A percentile compares a stretch with the other conserved stretches of the same genome.
Conservation (phyloP, 2,329 filamentous ascomycete species). For the Thielaviopsis musarum region DNA sequence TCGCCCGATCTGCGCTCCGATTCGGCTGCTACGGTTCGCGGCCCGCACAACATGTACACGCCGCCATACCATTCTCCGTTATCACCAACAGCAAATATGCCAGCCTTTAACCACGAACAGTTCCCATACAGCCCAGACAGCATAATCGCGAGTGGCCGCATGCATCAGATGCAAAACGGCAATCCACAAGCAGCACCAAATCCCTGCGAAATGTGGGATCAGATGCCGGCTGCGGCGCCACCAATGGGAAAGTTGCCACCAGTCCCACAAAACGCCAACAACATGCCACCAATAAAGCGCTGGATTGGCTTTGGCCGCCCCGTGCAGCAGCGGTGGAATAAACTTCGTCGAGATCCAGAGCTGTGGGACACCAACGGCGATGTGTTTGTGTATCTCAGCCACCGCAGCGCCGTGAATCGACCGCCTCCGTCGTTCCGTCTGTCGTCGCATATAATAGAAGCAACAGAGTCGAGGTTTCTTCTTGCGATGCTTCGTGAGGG, state of each 20-base stretch:
- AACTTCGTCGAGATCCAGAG: conserved; percentile 41
- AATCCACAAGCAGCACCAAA: background rate
- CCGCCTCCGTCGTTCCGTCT: conserved; percentile 38
- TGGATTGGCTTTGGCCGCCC: conserved; percentile 35
- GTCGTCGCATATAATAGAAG: conserved; percentile 41
- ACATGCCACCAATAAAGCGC: conserved; percentile 28
- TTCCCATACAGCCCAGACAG: conserved; percentile 11
- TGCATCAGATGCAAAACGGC: background rate
- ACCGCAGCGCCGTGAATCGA: conserved; percentile 26
- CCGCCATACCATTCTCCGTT: conserved; percentile 11
- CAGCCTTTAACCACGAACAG: conserved; percentile 7
- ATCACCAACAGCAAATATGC: conserved; percentile 10
- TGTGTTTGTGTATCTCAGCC: conserved; percentile 38
- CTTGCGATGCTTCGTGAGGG: conserved; percentile 37
- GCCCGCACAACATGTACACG: conserved; percentile 9
- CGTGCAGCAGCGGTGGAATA: conserved; percentile 34
- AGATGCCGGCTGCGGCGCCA: conserved; percentile 19
- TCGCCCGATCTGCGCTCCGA: conserved; percentile 13
- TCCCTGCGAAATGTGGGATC: background rate
- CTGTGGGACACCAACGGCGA: conserved; percentile 45
- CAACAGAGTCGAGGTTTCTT: conserved; percentile 36
- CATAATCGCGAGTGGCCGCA: background rate
- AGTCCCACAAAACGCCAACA: conserved; percentile 20
- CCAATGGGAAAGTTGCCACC: conserved; percentile 28
- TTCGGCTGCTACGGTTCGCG: conserved; percentile 15